Evolutionary conservation across 1,284 basidiomycete species (phyloP), one percentile per base, ranked within the genome.

Genomic region (Pseudozyma pruni): DNA sequence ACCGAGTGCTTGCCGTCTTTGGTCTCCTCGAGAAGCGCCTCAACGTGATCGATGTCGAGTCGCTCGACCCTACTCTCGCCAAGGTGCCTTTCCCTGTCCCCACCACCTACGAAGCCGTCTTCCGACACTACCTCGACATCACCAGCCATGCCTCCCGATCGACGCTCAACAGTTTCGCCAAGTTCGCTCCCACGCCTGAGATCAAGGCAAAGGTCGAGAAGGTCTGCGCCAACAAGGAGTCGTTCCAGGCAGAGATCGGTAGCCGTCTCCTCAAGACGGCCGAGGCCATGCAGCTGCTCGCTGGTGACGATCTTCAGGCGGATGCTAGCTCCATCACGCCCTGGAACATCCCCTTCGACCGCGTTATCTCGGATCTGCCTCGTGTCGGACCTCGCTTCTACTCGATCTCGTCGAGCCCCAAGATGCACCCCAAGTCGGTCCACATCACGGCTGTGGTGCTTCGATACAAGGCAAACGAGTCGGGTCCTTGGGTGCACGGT

Each of bases 51-150:
- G 88, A 90, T 72, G 93, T 81, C 47, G 93, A 94, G 82, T 96
- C 94, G 23, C 89, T 98, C 60, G 96, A 98, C 83, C 95, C 96
- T 32, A 92, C 94, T 22, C 87, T 98, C 19, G 96, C 96, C 62
- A 98, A 98, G 85, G 94, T 98, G 64, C 95, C 95, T 16, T 98
- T 98, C 90, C 95, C 96, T 20, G 90, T 92, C 23, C 95, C 95
- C 2, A 95, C 94, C 1, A 98, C 95, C 2, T 98, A 97, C 81
- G 89, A 88, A 75, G 91, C 94, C 52, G 91, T 98, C 71, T 90
- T 98, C 77, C 90, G 94, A 46, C 92, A 98, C 86, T 98, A 98
- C 84, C 89, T 98, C 81, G 95, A 98, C 82, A 93, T 98, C 80
- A 92, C 90, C 75, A 91, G 93, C 39, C 89, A 92, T 49, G 93